Evolutionary conservation across 306 rosid genomes (phyloP).

Genomic region (Betula pendula): DNA sequence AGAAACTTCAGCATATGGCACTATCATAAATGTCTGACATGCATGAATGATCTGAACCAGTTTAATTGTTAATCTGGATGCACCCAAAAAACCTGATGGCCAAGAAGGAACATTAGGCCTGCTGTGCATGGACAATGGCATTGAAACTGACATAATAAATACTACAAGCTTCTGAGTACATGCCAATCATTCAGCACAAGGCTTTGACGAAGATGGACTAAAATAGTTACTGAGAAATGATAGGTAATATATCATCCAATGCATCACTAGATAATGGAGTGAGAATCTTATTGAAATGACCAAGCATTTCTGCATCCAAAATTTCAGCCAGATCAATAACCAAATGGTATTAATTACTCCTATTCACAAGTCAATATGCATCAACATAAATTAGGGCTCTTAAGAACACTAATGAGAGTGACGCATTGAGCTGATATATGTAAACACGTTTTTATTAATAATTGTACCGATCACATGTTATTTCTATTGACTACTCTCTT

Average conservation of each 20-base stretch:
- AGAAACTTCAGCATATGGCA: not conserved
- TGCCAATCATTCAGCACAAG: not conserved
- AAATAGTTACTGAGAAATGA: not conserved
- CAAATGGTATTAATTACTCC: not conserved
- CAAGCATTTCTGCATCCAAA: not conserved
- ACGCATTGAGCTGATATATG: not conserved
- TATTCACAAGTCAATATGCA: not conserved
- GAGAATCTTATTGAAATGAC: not conserved
- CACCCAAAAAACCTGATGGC: not conserved
- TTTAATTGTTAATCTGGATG: constrained; percentile 1
- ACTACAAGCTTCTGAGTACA: not conserved
- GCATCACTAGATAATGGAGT: not conserved
- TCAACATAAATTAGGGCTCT: not conserved
- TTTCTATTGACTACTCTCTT: not conserved
- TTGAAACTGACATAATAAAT: not conserved
- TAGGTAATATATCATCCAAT: not conserved
- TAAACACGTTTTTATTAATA: not conserved
- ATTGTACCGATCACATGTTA: not conserved
- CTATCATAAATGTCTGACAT: not conserved
- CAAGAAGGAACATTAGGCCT: not conserved
- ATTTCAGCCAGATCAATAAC: not conserved
- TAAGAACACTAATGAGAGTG: not conserved
- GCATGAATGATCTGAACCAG: not conserved
- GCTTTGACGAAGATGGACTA: not conserved
- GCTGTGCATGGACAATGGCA: not conserved